These are phyloP conservation scores for Ophiocordyceps camponoti-saundersi DNA, from an alignment of 2,329 filamentous ascomycete genomes.

Conservation along the genomic window DNA sequence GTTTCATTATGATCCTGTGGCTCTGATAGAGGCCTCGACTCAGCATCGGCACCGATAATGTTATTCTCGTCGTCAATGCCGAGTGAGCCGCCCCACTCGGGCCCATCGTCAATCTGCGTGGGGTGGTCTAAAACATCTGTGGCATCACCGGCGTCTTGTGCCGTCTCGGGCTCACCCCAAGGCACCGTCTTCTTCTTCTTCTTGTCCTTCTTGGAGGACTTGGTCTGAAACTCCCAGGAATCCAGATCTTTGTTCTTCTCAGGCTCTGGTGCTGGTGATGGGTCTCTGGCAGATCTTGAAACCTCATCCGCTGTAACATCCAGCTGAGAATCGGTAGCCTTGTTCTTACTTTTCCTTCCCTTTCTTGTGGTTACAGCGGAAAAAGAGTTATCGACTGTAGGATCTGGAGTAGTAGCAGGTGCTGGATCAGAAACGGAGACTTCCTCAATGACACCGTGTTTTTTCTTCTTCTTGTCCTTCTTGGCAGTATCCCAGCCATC, in stretches of 20 bases:
- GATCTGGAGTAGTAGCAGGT: neutral
- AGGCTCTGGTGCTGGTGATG: conserved; percentile 5
- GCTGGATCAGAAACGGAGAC: conserved; percentile 1
- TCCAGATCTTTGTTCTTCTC: conserved; percentile 1
- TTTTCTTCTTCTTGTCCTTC: conserved; percentile 18
- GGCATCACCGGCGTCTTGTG: conserved; percentile 5
- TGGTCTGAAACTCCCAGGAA: conserved; percentile 7
- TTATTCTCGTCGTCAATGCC: too few species aligned
- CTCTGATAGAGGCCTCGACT: neutral
- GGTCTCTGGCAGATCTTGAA: conserved; percentile 7
- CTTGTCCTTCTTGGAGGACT: conserved; percentile 14
- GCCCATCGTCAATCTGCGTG: neutral
- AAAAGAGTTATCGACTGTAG: conserved; percentile 1
- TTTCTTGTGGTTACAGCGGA: conserved; percentile 7
- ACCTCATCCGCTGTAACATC: conserved; percentile 8
- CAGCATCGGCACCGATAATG: neutral
- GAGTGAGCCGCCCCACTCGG: neutral
- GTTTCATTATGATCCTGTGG: neutral
- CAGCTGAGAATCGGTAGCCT: conserved; percentile 1
- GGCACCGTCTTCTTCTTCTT: conserved; percentile 8
- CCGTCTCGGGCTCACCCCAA: conserved; percentile 8
- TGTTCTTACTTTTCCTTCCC: conserved; percentile 20
- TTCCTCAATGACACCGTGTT: conserved; percentile 1
- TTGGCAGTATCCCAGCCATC: conserved; percentile 11
- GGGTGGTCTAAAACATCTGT: neutral